A percentile compares a stretch with the other conserved stretches of the same genome.
phyloP scores from a whole-genome alignment of 2,329 filamentous ascomycete species.

The Aspergillus versicolor region DNA sequence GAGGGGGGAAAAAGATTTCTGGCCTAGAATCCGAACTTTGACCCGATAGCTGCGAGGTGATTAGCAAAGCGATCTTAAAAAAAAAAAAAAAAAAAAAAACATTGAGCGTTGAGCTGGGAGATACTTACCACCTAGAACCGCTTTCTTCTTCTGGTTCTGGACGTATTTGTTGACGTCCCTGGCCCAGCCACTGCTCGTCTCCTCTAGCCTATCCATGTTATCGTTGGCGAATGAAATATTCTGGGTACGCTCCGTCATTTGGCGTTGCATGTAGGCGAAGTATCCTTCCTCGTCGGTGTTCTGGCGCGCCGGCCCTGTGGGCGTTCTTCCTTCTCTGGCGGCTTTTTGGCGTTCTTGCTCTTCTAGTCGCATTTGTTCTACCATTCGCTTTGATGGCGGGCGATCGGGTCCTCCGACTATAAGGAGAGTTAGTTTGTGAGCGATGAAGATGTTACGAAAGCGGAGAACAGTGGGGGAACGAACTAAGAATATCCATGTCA shows the following conservation, averaged over 20 bases:
- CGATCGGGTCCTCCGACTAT: slow-evolving; percentile 78
- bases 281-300: slow-evolving; percentile 61
- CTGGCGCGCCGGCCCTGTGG: slow-evolving; percentile 19
- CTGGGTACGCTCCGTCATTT: slow-evolving; percentile 88
- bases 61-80: neutral
- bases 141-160: slow-evolving; percentile 79
- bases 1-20: neutral
- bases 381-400: slow-evolving; percentile 83
- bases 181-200: slow-evolving; percentile 79
- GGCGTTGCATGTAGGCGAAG: slow-evolving; percentile 77
- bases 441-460: neutral
- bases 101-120: neutral
- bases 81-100: neutral
- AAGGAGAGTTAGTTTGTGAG: neutral
- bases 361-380: slow-evolving; percentile 75
- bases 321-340: slow-evolving; percentile 36
- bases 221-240: slow-evolving; percentile 80
- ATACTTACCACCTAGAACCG: slow-evolving; percentile 66
- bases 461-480: slow-evolving; percentile 16
- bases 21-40: slow-evolving; percentile 44
- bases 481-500: slow-evolving; percentile 81
- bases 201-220: slow-evolving; percentile 76
- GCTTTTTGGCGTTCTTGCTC: slow-evolving; percentile 56
- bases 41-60: slow-evolving; percentile 34
- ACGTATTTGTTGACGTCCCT: slow-evolving; percentile 88